phyloP scores from a whole-genome alignment of 2,329 filamentous ascomycete species.

The Alternaria brassicicola region DNA sequence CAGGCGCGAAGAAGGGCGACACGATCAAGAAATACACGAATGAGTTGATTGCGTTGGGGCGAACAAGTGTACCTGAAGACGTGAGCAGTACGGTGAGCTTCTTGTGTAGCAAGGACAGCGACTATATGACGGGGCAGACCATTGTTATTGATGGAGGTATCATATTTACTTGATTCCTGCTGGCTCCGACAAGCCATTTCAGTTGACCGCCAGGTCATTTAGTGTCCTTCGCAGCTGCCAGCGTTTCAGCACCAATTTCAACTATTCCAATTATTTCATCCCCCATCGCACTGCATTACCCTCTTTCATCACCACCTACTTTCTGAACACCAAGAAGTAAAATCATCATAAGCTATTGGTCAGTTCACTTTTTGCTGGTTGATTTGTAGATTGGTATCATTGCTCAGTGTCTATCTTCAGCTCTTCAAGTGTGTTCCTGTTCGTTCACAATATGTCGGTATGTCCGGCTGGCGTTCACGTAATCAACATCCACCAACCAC shows the following conservation, averaged over 20 bases:
- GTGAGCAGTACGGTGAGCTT: conserved; percentile 69
- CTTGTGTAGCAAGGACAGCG: conserved; percentile 63
- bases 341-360: not conserved
- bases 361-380: not conserved
- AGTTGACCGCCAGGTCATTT: not conserved
- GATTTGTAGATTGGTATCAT: not conserved
- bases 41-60: conserved; percentile 62
- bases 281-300: not conserved
- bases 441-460: not conserved
- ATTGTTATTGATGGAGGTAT: conserved; percentile 67
- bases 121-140: conserved; percentile 71
- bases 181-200: no score
- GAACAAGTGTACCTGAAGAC: conserved; percentile 67
- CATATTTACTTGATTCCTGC: conserved; percentile 57
- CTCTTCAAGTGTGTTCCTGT: not conserved
- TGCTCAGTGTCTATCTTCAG: not conserved
- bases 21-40: conserved; percentile 61
- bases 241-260: not conserved
- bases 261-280: not conserved
- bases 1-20: conserved; percentile 58
- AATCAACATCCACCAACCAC: not conserved
- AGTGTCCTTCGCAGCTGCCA: not conserved
- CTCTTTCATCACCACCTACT: not conserved
- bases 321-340: not conserved
- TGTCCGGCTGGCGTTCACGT: not conserved